Base-by-base conservation (phyloP, 306 rosid genomes). In the Ziziphus jujuba region DNA sequence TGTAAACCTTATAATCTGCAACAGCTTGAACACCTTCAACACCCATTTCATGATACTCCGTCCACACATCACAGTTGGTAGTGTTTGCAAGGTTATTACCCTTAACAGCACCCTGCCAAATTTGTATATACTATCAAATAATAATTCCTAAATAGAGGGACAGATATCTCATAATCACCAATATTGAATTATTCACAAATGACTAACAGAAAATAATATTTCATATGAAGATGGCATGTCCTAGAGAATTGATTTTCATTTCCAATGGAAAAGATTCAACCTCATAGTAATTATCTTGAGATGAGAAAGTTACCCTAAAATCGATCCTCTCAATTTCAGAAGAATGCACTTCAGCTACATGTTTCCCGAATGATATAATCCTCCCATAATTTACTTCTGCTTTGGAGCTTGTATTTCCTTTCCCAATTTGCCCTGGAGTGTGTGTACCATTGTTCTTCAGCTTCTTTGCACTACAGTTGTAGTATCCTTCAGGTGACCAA, bases 21-120 rank as follows among this genome's bases (percentile, higher is more conserved):
- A 90, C 86, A 28, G 97, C 90, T 75, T 80, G 82, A 76, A 87
- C 71, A 58, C 97, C 89, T 67, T 82, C 90, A 48, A 80, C 63
- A 56, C 91, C 95, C 87, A 90, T 87, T 58, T 87, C 97, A 67
- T 82, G 88, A 77, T 90, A 90, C 76, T 87, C 97, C 7, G 83
- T 87, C 97, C 95, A 85, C 35, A 88, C 85, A 76, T 90, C 97
- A 69, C 97, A 90, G 58, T 59, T 67, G 59, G 85, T 81, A 38
- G 77, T 64, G 65, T 90, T 87, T 3, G 53, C 82, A 75, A 74
- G 75, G 82, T 58, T 78, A 71, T 81, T 77, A 48, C 95, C 95
- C 76, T 90, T 90, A 23, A 63, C 53, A 54, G 82, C 87, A 25
- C 67, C 88, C 97, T 90, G 83, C 54, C 63, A 77, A 71, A 76